Base-by-base conservation (phyloP, 371 early-diverging fungal species). In the Apophysomyces elegans region DNA sequence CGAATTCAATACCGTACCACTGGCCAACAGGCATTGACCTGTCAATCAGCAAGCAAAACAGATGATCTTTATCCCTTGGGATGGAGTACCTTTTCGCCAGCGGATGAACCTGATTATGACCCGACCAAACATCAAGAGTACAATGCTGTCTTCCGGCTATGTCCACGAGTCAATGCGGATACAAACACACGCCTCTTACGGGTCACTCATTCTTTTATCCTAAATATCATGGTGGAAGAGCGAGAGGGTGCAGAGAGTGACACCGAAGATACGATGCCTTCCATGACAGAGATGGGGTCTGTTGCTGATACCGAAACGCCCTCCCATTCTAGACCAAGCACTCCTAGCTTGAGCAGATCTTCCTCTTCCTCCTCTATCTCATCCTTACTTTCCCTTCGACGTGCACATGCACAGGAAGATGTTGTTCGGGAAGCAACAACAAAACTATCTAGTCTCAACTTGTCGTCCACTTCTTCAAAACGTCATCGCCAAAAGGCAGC, bases 1-100 rank as follows among this genome's bases (percentile, higher is more conserved):
- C 69, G 68, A 37, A 64, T 79, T n/a, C 76, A 77, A 7, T 82
- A 82, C 46, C 64, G 79, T n/a, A 82, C 79, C 1, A 75, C 76
- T 12, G 76, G 71, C 21, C 56, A 50, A 11, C 54, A 50, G 11
- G 54, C 54, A 50, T 21, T 50, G 54, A 50, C 54, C n/a, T 50
- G 54, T 50, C 54, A 50, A 16, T 21, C 26, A 38, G 43, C 59
- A n/a, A n/a, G 47, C 39, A 63, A 67, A 43, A 62, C 64, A 26
- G 75, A 75, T 18, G 67, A 71, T 14, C n/a, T 63, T 18, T 70
- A 62, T 32, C 76, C 76, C 7, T 66, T 75, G 41, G 76, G 76
- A 7, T 67, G 61, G 61, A 72, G 72, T 38, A 75, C 76, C 0
- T 71, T 75, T 39, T 62, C 61, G 38, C 75, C 75, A 2, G 59